These are phyloP conservation scores for Nyssa sinensis DNA, from an alignment of 148 eudicot genomes.

Conservation along the genomic window DNA sequence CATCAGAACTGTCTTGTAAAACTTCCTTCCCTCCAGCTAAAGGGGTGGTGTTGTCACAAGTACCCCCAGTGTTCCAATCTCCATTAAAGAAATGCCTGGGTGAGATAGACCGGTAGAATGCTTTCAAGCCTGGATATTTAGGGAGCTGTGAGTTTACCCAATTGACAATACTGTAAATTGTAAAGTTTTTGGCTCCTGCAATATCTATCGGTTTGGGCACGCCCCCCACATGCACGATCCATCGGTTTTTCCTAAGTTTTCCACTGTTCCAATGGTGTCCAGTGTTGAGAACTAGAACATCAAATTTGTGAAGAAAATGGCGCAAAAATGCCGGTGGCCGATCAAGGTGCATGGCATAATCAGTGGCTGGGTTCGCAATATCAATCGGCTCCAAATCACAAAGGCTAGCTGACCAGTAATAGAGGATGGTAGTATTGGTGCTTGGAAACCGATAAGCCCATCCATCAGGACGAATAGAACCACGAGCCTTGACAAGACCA, in stretches of 20 bases:
- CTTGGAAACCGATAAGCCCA: constrained; percentile 84
- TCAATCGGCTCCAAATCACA: constrained; percentile 67
- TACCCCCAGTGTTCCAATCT: constrained; percentile 73
- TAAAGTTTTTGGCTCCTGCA: constrained; percentile 41
- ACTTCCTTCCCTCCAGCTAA: constrained; percentile 46
- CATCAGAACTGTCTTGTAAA: constrained; percentile 35
- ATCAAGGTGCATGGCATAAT: constrained; percentile 62
- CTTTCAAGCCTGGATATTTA: constrained; percentile 43
- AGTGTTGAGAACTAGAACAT: constrained; percentile 58
- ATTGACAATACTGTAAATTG: constrained; percentile 42
- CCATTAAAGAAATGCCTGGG: constrained; percentile 70
- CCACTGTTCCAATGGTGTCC: constrained; percentile 77
- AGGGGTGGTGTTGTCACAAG: constrained; percentile 55
- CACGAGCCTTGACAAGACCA: constrained; percentile 71
- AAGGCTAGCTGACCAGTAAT: constrained; percentile 93
- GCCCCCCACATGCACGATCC: constrained; percentile 57
- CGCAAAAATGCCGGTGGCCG: constrained; percentile 59
- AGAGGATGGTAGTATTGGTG: constrained; percentile 85
- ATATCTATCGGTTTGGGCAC: constrained; percentile 32
- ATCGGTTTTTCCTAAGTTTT: constrained; percentile 43
- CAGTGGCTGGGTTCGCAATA: constrained; percentile 23
- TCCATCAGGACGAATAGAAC: constrained; percentile 80
- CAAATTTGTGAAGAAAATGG: constrained; percentile 30
- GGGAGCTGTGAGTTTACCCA: constrained; percentile 59
- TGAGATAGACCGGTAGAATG: constrained; percentile 54